Percentiles rank a stretch among this genome's conserved stretches.
Conservation (phyloP, 192 early-diverging fungal genomes). For the Diversispora eburnea region DNA sequence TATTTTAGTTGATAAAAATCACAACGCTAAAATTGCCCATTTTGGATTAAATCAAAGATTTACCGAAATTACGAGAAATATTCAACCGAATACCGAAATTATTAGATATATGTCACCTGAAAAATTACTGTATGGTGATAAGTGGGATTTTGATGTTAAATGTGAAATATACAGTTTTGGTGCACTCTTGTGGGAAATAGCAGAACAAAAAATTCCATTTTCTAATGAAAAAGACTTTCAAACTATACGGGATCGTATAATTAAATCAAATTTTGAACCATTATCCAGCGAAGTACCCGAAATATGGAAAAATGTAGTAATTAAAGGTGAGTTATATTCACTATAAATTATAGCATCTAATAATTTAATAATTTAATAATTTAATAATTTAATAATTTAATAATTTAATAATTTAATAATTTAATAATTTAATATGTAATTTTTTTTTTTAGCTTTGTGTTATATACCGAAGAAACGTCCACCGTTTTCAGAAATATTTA, state of each 20-base stretch:
- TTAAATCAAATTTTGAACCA: neutral
- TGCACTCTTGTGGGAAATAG: slow-evolving; percentile 2
- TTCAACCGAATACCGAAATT: neutral
- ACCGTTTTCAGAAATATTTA: neutral
- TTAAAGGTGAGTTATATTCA: neutral
- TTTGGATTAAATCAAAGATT: slow-evolving; percentile 31
- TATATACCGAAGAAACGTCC: neutral
- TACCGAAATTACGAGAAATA: neutral
- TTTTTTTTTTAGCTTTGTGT: neutral
- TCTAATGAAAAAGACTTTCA: neutral
- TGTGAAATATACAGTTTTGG: slow-evolving; percentile 1
- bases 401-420: no score
- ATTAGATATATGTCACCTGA: slow-evolving; percentile 7
- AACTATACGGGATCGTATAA: neutral
- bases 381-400: no score
- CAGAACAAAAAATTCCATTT: neutral
- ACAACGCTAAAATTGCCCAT: slow-evolving; percentile 31
- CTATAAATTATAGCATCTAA: neutral
- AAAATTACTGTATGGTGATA: neutral
- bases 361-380: no score
- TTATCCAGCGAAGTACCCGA: neutral
- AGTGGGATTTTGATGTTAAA: neutral
- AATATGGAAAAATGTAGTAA: neutral
- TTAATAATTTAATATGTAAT: neutral
- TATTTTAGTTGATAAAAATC: neutral